Percentiles rank a stretch among this genome's conserved stretches.
These are phyloP conservation scores for Plasmodium malariae DNA, from an alignment of 169 alveolate species.

Conservation along the genomic window DNA sequence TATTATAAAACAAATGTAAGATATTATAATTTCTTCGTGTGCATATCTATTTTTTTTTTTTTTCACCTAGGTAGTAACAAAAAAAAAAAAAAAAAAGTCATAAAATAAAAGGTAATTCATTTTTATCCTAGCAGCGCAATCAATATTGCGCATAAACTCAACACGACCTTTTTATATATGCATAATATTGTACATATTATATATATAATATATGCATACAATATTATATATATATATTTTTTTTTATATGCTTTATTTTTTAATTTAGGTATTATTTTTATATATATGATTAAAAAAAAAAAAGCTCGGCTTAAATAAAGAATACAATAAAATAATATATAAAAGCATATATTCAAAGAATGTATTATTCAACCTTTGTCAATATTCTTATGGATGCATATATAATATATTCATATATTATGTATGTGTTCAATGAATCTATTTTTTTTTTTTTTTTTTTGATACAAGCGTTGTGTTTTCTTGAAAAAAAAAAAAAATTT, in stretches of 20 bases:
- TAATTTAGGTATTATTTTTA: no score
- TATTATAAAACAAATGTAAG: not conserved
- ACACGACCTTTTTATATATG: not conserved
- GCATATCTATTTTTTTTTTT: slow-evolving; percentile 3
- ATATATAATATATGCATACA: not conserved
- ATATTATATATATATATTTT: not conserved
- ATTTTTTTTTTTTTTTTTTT: no score
- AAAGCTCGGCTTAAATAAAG: no score
- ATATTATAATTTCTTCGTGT: slow-evolving; percentile 2
- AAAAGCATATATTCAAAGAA: no score
- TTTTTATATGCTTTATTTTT: no score
- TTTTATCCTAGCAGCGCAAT: slow-evolving; percentile 10
- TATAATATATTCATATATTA: no score
- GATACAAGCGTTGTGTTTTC: not conserved
- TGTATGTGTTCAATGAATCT: not conserved
- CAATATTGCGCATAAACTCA: not conserved
- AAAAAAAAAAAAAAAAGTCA: slow-evolving; percentile 4
- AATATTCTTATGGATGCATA: no score
- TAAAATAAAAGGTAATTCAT: not conserved
- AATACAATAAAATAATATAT: no score
- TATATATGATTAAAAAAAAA: no score
- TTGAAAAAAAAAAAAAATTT: no score
- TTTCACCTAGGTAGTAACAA: not conserved
- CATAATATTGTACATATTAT: not conserved
- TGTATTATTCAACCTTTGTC: no score